phyloP scores from a whole-genome alignment of 768 basidiomycete species.

The Pleurotus cornucopiae region DNA sequence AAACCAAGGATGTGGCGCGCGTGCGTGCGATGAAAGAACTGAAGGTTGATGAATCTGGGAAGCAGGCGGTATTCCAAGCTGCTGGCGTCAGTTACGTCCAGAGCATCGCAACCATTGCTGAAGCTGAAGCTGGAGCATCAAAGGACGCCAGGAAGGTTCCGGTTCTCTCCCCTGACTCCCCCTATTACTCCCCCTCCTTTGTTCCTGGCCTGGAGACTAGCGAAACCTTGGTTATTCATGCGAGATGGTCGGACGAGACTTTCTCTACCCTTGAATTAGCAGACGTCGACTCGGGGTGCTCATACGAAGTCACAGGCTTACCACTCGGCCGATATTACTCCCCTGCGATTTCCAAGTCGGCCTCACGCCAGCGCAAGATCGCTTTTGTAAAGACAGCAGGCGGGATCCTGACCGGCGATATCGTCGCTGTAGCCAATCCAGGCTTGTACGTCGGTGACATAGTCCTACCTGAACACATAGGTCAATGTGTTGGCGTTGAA shows the following conservation, averaged over 20 bases:
- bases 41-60: slow-evolving; percentile 49
- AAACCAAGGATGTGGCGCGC: slow-evolving; percentile 50
- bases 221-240: slow-evolving; percentile 46
- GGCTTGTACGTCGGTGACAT: slow-evolving; percentile 67
- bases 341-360: slow-evolving; percentile 46
- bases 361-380: slow-evolving; percentile 34
- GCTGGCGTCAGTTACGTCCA: slow-evolving; percentile 57
- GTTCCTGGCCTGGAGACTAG: slow-evolving; percentile 39
- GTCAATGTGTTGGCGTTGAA: slow-evolving; percentile 9
- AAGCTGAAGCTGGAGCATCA: slow-evolving; percentile 9
- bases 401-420: slow-evolving; percentile 53
- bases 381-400: slow-evolving; percentile 66
- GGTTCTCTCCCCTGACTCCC: slow-evolving; percentile 36
- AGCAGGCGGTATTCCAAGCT: slow-evolving; percentile 60
- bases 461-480: slow-evolving; percentile 32
- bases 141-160: slow-evolving; percentile 37
- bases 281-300: slow-evolving; percentile 37
- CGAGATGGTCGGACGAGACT: slow-evolving; percentile 61
- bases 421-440: slow-evolving; percentile 58
- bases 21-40: slow-evolving; percentile 63
- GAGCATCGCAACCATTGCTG: slow-evolving; percentile 21
- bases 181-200: slow-evolving; percentile 70
- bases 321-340: slow-evolving; percentile 65
- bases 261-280: slow-evolving; percentile 68
- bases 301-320: slow-evolving; percentile 49